Percentiles rank a stretch among this genome's conserved stretches.
phyloP scores from a whole-genome alignment of 768 basidiomycete species.

The Boletus eberwhitei region DNA sequence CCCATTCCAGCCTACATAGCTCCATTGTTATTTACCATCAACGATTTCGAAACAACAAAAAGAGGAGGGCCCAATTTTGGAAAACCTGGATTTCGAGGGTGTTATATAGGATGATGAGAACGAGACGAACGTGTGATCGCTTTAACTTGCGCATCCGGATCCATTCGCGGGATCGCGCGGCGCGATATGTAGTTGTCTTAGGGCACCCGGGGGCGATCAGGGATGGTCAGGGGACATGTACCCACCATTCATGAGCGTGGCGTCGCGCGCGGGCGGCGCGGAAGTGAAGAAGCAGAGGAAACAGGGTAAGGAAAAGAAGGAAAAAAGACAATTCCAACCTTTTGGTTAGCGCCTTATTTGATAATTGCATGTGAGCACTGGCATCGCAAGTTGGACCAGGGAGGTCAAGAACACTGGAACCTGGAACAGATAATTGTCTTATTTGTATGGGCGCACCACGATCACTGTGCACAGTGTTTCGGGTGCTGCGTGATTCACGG shows the following conservation, averaged over 20 bases:
- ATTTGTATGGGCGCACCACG: not conserved
- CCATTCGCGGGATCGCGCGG: too few relatives aligned
- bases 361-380: not conserved
- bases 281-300: not conserved
- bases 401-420: not conserved
- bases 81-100: not conserved
- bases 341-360: not conserved
- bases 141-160: too few relatives aligned
- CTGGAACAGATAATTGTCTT: not conserved
- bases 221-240: not conserved
- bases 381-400: not conserved
- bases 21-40: not conserved
- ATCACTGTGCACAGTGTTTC: not conserved
- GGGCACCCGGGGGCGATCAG: too few relatives aligned
- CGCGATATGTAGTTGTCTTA: too few relatives aligned
- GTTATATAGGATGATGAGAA: not conserved
- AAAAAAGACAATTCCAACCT: not conserved
- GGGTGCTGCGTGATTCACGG: not conserved
- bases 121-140: not conserved
- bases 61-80: not conserved
- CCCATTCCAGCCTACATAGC: not conserved
- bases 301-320: not conserved
- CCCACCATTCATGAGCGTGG: not conserved
- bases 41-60: not conserved
- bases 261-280: not conserved